Percentiles rank a stretch among this genome's conserved stretches.
phyloP scores from a whole-genome alignment of 352 stramenopile genomes.

The Phytophthora capsici region DNA sequence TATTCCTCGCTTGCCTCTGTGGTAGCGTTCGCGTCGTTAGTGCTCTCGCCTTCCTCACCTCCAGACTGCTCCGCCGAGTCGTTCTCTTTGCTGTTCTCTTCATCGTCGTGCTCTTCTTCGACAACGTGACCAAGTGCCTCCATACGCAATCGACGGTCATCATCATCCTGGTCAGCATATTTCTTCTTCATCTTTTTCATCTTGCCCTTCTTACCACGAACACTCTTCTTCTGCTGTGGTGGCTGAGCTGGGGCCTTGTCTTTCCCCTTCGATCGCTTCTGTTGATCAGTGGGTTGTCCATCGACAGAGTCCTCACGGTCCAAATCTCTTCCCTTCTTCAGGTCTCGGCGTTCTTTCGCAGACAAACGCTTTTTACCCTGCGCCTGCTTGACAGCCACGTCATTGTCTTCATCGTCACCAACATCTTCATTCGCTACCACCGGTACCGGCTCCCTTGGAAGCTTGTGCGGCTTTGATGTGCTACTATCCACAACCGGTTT shows the following conservation, averaged over 20 bases:
- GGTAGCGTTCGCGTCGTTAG: slow-evolving; percentile 5
- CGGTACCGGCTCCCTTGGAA: slow-evolving; percentile 10
- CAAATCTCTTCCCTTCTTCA: slow-evolving; percentile 72
- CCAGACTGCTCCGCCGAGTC: slow-evolving; percentile 23
- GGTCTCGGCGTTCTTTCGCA: slow-evolving; percentile 77
- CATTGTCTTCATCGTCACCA: slow-evolving; percentile 21
- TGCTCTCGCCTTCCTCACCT: slow-evolving; percentile 23
- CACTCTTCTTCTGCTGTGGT: slow-evolving; percentile 43
- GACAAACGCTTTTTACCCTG: slow-evolving; percentile 65
- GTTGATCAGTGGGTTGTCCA: slow-evolving; percentile 16
- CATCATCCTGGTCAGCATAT: slow-evolving; percentile 97
- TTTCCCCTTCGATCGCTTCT: slow-evolving; percentile 53
- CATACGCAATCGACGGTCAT: slow-evolving; percentile 94
- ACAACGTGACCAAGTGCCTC: slow-evolving; percentile 84
- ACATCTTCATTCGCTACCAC: slow-evolving; percentile 20
- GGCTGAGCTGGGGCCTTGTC: slow-evolving; percentile 1
- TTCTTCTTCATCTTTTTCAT: slow-evolving; percentile 97
- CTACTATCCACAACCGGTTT: not conserved
- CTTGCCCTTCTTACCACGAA: slow-evolving; percentile 94
- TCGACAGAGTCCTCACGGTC: slow-evolving; percentile 20
- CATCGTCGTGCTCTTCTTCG: slow-evolving; percentile 40
- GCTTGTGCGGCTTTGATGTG: not conserved
- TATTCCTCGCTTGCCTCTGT: slow-evolving; percentile 54
- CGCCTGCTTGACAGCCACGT: not conserved
- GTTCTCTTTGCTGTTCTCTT: slow-evolving; percentile 28